Base-by-base conservation (phyloP, 192 early-diverging fungal genomes). In the Glomus cerebriforme region DNA sequence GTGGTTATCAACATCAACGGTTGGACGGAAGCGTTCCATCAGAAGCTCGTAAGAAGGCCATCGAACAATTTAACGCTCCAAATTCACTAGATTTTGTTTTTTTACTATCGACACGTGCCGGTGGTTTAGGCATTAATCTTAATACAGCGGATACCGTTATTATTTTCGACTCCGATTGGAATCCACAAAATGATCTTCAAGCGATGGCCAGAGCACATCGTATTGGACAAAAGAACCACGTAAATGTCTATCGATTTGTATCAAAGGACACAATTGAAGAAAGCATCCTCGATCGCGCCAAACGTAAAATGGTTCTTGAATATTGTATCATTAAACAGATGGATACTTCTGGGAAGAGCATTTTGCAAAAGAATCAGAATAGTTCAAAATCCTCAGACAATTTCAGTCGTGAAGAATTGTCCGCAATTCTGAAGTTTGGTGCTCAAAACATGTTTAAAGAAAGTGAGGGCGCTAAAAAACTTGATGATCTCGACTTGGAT, bases 301-400 rank as follows among this genome's bases (percentile, higher is more conserved):
- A 99, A 81, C 89, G 95, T 80, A 99, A 99, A 84, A 99, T 98
- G 97, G 97, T 99, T 29, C 87, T 99, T 8, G 98, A 99, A 85
- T 99, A 99, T 86, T 96, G 95, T 81, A 96, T 99, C 81, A 99
- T 99, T 85, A 98, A 97, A 81, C 94, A 96, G 81, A 99, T 99
- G 97, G 97, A 99, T 82, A 97, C 96, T 12, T 94, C 96, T 15
- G 96, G 96, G 0, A 87, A 91, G 83, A 90, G 90, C 77, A 86
- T 93, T 54, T 80, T 92, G 73, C 87, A 86, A 43, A 80, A 85
- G 71, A 85, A 86, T 47, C 81, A 84, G 29, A 81, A 87, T 0
- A 79, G 83, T n/a, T 78, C 78, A 31, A 76, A 62, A 13, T 59
- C 79, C 1, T 79, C 83, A 17, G 29, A 87, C 12, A 85, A 91